Evolutionary conservation across 1,139 yeast genomes (phyloP).

Genomic region (Yamadazyma triangularis): DNA sequence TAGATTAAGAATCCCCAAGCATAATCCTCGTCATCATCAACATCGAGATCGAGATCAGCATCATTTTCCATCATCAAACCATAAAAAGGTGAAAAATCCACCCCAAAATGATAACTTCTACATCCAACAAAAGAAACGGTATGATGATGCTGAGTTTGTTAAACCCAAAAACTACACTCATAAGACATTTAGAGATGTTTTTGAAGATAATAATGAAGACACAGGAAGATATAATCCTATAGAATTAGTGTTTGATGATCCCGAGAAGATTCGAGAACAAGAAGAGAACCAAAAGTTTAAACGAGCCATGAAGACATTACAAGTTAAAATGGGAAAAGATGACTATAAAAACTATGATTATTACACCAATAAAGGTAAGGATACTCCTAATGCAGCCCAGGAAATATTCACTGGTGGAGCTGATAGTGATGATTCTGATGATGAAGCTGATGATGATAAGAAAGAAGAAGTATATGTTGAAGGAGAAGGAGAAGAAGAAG

Average conservation of each 20-base stretch:
- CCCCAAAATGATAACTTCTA: slow-evolving; percentile 27
- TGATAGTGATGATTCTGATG: slow-evolving; percentile 18
- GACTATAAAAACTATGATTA: slow-evolving; percentile 36
- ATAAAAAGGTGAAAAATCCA: neutral
- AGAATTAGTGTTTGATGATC: slow-evolving; percentile 36
- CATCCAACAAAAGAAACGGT: slow-evolving; percentile 31
- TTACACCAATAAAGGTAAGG: slow-evolving; percentile 14
- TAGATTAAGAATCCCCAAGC: slow-evolving; percentile 7
- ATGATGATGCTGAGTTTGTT: slow-evolving; percentile 26
- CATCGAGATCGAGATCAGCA: too few species aligned
- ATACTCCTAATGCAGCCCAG: neutral
- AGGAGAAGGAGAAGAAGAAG: slow-evolving; percentile 16
- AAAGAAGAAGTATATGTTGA: slow-evolving; percentile 6
- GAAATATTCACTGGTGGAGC: slow-evolving; percentile 7
- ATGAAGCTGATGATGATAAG: slow-evolving; percentile 6
- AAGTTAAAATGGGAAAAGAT: slow-evolving; percentile 26
- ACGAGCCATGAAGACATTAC: slow-evolving; percentile 26
- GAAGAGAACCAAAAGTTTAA: slow-evolving; percentile 20
- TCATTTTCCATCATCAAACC: neutral
- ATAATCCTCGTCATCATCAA: neutral
- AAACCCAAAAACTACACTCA: slow-evolving; percentile 40
- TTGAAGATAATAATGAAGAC: slow-evolving; percentile 28
- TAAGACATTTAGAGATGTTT: slow-evolving; percentile 38
- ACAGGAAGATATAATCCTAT: slow-evolving; percentile 36
- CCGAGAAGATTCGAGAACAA: slow-evolving; percentile 15